Evolutionary conservation across 139 green algal species (phyloP), one percentile per base, ranked within the genome.

Genomic region (Pseudopediastrum boryanum): DNA sequence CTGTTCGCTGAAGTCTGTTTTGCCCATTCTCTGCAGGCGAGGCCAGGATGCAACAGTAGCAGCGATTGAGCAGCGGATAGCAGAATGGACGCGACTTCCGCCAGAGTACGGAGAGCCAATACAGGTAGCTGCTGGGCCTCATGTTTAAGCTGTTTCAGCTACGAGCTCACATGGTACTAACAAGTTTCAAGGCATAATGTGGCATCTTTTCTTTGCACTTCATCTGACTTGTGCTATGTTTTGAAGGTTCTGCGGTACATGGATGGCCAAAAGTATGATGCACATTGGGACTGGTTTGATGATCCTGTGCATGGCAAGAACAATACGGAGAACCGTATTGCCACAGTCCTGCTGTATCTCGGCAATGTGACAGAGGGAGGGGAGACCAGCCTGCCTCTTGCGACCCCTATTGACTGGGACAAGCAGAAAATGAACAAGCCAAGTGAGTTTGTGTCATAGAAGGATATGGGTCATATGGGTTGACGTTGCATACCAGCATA

Each of bases 321-420:
- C 72, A 70, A 67, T 27, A 25, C 44, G 0, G 87, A 84, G 1
- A 86, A 89, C 41, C 70, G 90, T 0, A 82, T 89, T 1, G 90
- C 88, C 12, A 95, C 90, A 2, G 87, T 95, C 51, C 81, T 95
- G 35, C 71, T 95, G 76, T 95, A 95, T 66, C 74, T 95, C 23
- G 83, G 85, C 84, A 88, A 94, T 35, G 89, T 89, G 31, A 79
- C 89, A 36, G 79, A 85, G 12, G 91, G 91, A 13, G 91, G 91
- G 1, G 91, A 95, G 81, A 95, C 91, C 1, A 82, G 83, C 2
- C 87, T 95, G 62, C 89, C 88, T 3, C 73, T 91, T 6, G 83
- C 79, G 5, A 63, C 77, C 0, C 78, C 77, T 38, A 84, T 95
- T 25, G 85, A 94, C 50, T 62, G 77, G 16, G 46, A 77, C 4